Base-by-base conservation (phyloP, 176 grass and related monocot species). In the Bromus sterilis region DNA sequence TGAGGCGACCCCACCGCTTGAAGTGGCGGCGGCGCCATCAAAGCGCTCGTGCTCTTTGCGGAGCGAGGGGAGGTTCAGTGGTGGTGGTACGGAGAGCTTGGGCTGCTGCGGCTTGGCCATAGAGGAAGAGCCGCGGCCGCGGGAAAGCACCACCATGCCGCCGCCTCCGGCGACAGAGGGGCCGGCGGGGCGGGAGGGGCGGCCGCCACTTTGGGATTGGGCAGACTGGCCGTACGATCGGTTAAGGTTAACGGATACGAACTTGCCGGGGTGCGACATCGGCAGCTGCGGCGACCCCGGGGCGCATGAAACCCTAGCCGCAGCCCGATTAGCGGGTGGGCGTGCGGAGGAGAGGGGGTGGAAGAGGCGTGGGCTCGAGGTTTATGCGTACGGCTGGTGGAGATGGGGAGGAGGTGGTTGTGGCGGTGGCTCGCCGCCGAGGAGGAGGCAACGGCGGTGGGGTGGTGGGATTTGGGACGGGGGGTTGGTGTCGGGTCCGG, bases 21-120 rank as follows among this genome's bases (percentile, higher is more conserved):
- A 24, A 3, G 78, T 63, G 6, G 84, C 78, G 15, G 79, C 71
- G 25, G 88, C 66, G 28, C 90, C 88, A 59, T 98, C 96, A 49
- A 95, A 98, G 30, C 89, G 80, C 89, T 98, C 93, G 66, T 98
- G 96, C 73, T 98, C 96, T 86, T 93, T 98, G 72, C 91, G 91
- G 53, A 93, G 88, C 31, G 96, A 98, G 0, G 96, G 96, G 8
- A 98, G 96, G 78, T 98, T 98, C 65, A 98, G 79, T 37, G 96
- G 96, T 69, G 93, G 90, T 76, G 96, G 96, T 18, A 98, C 93
- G 46, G 96, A 89, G 66, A 99, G 92, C 90, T 91, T 99, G 32
- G 90, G 84, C 14, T 87, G 82, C 84, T 74, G 78, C 63, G 81
- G 75, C 82, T 94, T 94, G 81, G 84, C 66, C 9, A 73, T 46